Evolutionary conservation across 2,329 filamentous ascomycete genomes (phyloP).

Genomic region (Diaporthe ilicicola): DNA sequence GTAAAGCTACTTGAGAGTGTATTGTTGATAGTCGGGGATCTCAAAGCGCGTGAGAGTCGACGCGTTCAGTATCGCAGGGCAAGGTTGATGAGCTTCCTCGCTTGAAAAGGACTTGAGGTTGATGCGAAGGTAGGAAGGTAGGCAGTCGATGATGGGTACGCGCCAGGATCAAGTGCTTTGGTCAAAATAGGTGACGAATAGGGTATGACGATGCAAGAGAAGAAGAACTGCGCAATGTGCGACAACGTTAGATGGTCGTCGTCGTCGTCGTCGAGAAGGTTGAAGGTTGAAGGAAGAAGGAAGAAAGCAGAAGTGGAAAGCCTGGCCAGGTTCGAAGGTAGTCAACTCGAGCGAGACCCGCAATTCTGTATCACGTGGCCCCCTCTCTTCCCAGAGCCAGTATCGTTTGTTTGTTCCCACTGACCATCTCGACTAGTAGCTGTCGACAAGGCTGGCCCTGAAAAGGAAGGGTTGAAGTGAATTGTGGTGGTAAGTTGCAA

Average conservation of each 20-base stretch:
- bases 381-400: too few species aligned
- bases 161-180: neutral
- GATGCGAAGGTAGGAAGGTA: neutral
- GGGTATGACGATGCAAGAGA: neutral
- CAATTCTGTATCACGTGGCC: too few species aligned
- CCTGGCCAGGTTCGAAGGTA: neutral
- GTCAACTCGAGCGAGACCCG: too few species aligned
- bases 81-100: neutral
- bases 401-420: too few species aligned
- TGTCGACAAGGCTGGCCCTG: neutral
- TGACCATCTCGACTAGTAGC: neutral
- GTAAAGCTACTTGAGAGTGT: neutral
- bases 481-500: neutral
- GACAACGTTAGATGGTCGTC: neutral
- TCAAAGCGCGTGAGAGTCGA: neutral
- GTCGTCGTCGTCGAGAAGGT: neutral
- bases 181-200: neutral
- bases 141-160: neutral
- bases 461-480: neutral
- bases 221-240: neutral
- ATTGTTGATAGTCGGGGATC: neutral
- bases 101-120: neutral
- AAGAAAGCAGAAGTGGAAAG: neutral
- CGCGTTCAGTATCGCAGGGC: neutral
- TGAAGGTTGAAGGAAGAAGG: neutral